Base-by-base conservation (phyloP, 1,139 yeast species). In the Diutina mesorugosa region DNA sequence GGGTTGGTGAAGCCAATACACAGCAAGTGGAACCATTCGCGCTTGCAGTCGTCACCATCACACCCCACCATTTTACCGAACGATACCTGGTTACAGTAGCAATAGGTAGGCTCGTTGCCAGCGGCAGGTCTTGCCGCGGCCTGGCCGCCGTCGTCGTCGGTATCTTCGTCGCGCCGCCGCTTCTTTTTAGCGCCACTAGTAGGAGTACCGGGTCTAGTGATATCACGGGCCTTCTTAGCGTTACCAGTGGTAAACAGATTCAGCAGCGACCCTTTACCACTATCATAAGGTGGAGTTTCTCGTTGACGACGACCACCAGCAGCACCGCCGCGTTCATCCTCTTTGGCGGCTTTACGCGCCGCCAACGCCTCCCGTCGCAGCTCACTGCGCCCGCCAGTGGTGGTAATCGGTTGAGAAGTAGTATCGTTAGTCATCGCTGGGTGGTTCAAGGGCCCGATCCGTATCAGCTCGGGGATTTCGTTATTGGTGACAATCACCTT, bases 1-100 rank as follows among this genome's bases (percentile, higher is more conserved):
- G 95, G 85, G 57, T 90, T 87, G 55, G 84, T 83, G 62, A 91
- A 79, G 1, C 97, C 97, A 56, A 90, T 91, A 70, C 99, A 93
- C 18, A 97, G 97, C 66, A 91, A 77, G 72, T 93, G 99, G 74
- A 93, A 93, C 99, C 99, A 93, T 69, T 93, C 98, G 57, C 91
- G 78, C 67, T 86, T 86, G 72, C 99, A 93, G 60, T 86, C 84
- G 55, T 87, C 93, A 3, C 97, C 97, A 67, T 93, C 99, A 71
- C 99, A 93, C 2, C 96, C 99, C 60, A 93, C 97, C 99, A 93
- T 93, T 66, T 93, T 98, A 21, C 99, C 99, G 69, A 88, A 91
- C 4, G 98, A 91, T 1, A 90, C 96, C 67, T 91, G 97, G 68
- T 90, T 90, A 73, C 99, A 93, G 71, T 90, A 90, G 70, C 99